Percentiles rank a stretch among this genome's conserved stretches.
phyloP scores from a whole-genome alignment of 768 basidiomycete species.

The Naganishia kalamii region DNA sequence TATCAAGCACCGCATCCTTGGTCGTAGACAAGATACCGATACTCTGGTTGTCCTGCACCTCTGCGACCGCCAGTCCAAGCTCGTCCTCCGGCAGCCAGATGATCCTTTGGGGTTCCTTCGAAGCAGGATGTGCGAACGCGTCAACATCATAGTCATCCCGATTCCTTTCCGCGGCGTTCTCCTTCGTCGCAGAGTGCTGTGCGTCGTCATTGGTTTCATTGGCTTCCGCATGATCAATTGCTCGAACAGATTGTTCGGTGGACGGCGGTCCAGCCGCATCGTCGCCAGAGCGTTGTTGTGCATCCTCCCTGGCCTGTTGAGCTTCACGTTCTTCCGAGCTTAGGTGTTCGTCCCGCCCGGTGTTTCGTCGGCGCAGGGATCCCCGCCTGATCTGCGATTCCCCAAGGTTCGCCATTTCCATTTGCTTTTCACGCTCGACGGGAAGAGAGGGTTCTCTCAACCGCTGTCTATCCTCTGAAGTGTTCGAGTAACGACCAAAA shows the following conservation, averaged over 20 bases:
- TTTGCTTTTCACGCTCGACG: not conserved
- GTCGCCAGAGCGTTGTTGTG: constrained; percentile 16
- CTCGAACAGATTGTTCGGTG: not conserved
- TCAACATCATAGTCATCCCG: constrained; percentile 40
- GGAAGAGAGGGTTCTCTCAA: not conserved
- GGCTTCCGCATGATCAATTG: not conserved
- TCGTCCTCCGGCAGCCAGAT: constrained; percentile 84
- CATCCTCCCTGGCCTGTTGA: not conserved
- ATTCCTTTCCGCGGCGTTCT: constrained; percentile 19
- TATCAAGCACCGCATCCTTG: constrained; percentile 50
- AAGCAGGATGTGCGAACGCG: constrained; percentile 78
- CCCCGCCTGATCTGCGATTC: not conserved
- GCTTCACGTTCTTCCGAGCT: constrained; percentile 13
- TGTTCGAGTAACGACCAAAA: not conserved
- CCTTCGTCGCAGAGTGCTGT: constrained; percentile 30
- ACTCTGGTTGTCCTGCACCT: constrained; percentile 56
- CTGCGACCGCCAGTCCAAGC: constrained; percentile 56
- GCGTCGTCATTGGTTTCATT: constrained; percentile 20
- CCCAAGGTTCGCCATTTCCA: constrained; percentile 1
- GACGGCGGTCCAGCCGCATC: not conserved
- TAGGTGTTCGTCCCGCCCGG: not conserved
- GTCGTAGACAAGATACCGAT: constrained; percentile 55
- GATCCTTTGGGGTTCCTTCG: constrained; percentile 61
- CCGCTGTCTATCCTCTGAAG: not conserved
- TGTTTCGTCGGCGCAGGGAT: not conserved